Evolutionary conservation across 176 grass and related monocot genomes (phyloP).

Genomic region (Otatea glauca): DNA sequence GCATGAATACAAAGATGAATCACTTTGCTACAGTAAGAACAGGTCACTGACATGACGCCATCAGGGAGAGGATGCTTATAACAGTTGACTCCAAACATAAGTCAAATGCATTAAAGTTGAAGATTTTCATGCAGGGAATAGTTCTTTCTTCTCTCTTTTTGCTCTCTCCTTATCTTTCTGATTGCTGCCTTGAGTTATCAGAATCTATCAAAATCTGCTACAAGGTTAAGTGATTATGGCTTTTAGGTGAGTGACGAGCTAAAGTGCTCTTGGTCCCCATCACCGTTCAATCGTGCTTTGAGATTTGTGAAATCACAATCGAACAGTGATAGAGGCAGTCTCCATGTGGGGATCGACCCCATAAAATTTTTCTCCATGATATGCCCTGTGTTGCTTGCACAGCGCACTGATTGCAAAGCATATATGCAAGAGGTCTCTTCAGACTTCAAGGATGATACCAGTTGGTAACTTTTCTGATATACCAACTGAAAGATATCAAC

Average conservation of each 20-base stretch:
- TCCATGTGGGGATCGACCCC: too few species aligned
- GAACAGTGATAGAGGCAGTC: too few species aligned
- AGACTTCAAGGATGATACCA: not conserved
- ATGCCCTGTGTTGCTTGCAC: too few species aligned
- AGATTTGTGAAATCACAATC: too few species aligned
- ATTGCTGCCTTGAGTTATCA: not conserved
- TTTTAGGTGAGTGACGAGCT: not conserved
- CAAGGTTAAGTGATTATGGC: not conserved
- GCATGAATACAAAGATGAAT: not conserved
- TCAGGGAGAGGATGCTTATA: not conserved
- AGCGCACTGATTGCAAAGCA: not conserved
- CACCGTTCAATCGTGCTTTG: too few species aligned
- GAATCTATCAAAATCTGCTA: not conserved
- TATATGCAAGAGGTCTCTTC: not conserved
- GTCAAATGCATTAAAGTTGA: not conserved
- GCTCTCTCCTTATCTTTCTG: not conserved
- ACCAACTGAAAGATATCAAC: constrained; percentile 6
- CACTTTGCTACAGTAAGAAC: not conserved
- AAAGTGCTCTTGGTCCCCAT: not conserved
- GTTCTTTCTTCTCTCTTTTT: not conserved
- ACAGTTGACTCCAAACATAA: not conserved
- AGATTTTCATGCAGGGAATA: not conserved
- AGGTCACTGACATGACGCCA: not conserved
- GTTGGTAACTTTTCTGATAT: not conserved
- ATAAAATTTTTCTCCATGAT: too few species aligned